Evolutionary conservation across 2,329 filamentous ascomycete genomes (phyloP), one percentile per base, ranked within the genome.

Genomic region (Claviceps sp.): DNA sequence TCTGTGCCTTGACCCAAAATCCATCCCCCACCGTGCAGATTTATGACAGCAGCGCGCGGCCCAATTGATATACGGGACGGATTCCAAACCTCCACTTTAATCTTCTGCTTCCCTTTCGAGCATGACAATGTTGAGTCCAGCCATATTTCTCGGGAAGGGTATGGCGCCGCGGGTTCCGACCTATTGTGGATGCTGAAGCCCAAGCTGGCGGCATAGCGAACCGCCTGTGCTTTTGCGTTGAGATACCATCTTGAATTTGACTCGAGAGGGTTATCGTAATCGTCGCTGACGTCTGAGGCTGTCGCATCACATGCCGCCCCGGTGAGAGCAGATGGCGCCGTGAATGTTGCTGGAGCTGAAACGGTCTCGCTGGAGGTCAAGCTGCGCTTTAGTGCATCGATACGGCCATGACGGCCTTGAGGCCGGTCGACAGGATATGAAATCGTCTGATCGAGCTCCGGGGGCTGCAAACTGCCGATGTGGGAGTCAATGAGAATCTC

Each of bases 21-120:
- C 66, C 83, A 85, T 5, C 82, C 82, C 22, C 82, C 82, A 26
- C 82, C 82, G 59, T 86, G 82, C 59, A 82, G 82, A 62, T 84
- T 82, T 57, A 85, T 71, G 30, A 85, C 71, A 18, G 77, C 77
- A 0, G 81, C 73, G 55, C 71, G 73, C 30, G 64, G 61, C 16
- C 63, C 64, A 52, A 63, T 54, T 18, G 60, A 60, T 22, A 61
- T 59, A 46, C 63, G 62, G 41, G 66, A 65, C 41, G 70, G 66
- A 22, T 64, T 64, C 69, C 70, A 70, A 43, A 78, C 71, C 62
- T 78, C 75, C 26, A 75, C 68, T 56, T 68, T 68, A 60, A 73
- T 70, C 59, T 68, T 70, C 30, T 63, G 61, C 34, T 60, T 62
- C 34, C 66, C 70, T 48, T 62, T 63, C 50, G 57, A 62, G 40